These are phyloP conservation scores for Serpula lacrymans DNA, from an alignment of 768 basidiomycete species.

Conservation along the genomic window DNA sequence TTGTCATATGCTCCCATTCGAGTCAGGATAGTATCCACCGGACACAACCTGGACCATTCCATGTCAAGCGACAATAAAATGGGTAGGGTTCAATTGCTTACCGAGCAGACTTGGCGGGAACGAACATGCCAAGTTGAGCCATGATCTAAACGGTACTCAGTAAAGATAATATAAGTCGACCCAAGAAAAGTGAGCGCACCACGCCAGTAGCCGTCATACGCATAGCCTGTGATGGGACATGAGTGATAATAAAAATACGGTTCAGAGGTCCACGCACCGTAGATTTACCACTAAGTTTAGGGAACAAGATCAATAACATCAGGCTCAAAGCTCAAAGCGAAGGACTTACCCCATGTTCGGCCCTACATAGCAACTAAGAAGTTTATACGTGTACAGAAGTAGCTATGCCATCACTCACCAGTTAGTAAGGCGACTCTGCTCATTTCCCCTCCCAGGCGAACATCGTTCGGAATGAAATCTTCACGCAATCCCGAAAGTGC, in stretches of 20 bases:
- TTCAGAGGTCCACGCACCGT: slow-evolving; percentile 41
- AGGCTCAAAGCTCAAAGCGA: slow-evolving; percentile 1
- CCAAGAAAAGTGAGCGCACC: slow-evolving; percentile 37
- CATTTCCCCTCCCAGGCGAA: slow-evolving; percentile 75
- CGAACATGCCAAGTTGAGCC: slow-evolving; percentile 94
- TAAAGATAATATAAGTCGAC: slow-evolving; percentile 4
- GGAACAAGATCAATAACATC: slow-evolving; percentile 5
- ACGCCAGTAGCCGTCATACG: slow-evolving; percentile 96
- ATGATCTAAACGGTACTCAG: slow-evolving; percentile 62
- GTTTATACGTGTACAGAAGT: not conserved
- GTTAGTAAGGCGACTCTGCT: slow-evolving; percentile 84
- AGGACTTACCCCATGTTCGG: slow-evolving; percentile 82
- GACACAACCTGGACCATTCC: slow-evolving; percentile 57
- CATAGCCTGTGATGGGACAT: slow-evolving; percentile 52
- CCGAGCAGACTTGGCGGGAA: slow-evolving; percentile 83
- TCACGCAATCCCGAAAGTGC: slow-evolving; percentile 65
- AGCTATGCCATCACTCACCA: slow-evolving; percentile 41
- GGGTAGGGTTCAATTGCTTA: slow-evolving; percentile 26
- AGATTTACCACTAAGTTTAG: slow-evolving; percentile 61
- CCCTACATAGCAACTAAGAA: slow-evolving; percentile 37
- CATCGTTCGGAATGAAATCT: slow-evolving; percentile 91
- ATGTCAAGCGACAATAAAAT: slow-evolving; percentile 3
- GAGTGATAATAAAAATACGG: not conserved
- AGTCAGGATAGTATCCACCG: slow-evolving; percentile 89
- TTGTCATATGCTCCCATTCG: slow-evolving; percentile 99